These are phyloP conservation scores for Xylariaceae sp. DNA, from an alignment of 2,329 filamentous ascomycete genomes.

Conservation along the genomic window DNA sequence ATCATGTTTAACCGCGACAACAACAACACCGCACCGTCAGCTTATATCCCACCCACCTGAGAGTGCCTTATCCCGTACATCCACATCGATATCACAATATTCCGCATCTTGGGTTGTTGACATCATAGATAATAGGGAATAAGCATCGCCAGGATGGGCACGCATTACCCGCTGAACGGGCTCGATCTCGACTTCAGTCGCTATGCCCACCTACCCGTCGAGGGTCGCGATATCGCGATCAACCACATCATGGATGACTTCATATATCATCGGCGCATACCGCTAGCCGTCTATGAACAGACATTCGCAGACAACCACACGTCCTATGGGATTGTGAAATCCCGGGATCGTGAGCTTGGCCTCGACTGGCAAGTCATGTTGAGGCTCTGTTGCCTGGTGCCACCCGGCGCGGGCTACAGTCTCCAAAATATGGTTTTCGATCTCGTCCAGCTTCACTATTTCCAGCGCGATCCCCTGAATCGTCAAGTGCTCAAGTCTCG, in stretches of 20 bases:
- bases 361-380: constrained; percentile 28
- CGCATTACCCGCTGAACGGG: constrained; percentile 35
- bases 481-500: constrained; percentile 2
- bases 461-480: constrained; percentile 7
- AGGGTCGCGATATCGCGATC: constrained; percentile 31
- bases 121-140: not conserved
- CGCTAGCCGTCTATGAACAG: constrained; percentile 13
- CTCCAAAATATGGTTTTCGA: constrained; percentile 7
- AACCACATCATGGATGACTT: constrained; percentile 32
- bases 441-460: constrained; percentile 8
- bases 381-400: constrained; percentile 26
- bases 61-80: too few relatives aligned
- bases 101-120: too few relatives aligned
- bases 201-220: constrained; percentile 33
- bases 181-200: constrained; percentile 30
- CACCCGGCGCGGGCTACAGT: not conserved
- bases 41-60: too few relatives aligned
- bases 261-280: constrained; percentile 23
- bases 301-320: not conserved
- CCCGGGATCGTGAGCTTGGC: constrained; percentile 23
- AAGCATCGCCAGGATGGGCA: constrained; percentile 15
- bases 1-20: too few relatives aligned
- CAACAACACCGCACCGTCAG: too few relatives aligned
- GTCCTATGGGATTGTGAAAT: constrained; percentile 21
- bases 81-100: not conserved